These are phyloP conservation scores for Botrytis byssoidea DNA, from an alignment of 2,329 filamentous ascomycete genomes.

Conservation along the genomic window DNA sequence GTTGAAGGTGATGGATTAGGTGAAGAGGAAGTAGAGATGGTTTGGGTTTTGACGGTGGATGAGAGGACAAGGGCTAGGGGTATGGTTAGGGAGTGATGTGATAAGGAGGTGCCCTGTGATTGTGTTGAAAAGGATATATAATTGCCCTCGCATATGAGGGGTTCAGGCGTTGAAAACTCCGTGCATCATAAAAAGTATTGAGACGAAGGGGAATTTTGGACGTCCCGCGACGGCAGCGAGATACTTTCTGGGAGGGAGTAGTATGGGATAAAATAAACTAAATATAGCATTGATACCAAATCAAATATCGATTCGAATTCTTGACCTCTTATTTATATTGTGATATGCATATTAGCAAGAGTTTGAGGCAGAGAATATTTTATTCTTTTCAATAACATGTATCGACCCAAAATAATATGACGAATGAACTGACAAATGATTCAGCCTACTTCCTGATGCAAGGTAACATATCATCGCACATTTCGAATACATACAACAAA, in stretches of 20 bases:
- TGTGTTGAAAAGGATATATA: neutral
- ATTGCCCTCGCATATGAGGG: neutral
- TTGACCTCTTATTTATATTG: neutral
- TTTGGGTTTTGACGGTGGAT: slow-evolving; percentile 69
- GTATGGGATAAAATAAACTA: neutral
- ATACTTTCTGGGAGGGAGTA: neutral
- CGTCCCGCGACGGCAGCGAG: neutral
- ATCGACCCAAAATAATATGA: neutral
- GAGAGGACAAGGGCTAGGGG: slow-evolving; percentile 71
- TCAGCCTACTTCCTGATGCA: neutral
- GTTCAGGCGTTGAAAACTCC: neutral
- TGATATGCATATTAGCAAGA: neutral
- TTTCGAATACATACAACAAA: neutral
- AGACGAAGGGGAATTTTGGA: neutral
- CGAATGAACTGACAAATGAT: neutral
- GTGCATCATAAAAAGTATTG: neutral
- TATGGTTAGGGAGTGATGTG: slow-evolving; percentile 50
- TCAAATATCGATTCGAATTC: neutral
- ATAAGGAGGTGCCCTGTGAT: neutral
- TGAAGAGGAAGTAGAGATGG: slow-evolving; percentile 61
- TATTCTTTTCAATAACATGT: neutral
- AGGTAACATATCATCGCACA: neutral
- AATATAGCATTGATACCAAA: slow-evolving; percentile 5
- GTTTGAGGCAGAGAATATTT: neutral
- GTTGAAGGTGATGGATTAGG: slow-evolving; percentile 38